phyloP scores from a whole-genome alignment of 495 filamentous ascomycete species.

The Xylona heveae region DNA sequence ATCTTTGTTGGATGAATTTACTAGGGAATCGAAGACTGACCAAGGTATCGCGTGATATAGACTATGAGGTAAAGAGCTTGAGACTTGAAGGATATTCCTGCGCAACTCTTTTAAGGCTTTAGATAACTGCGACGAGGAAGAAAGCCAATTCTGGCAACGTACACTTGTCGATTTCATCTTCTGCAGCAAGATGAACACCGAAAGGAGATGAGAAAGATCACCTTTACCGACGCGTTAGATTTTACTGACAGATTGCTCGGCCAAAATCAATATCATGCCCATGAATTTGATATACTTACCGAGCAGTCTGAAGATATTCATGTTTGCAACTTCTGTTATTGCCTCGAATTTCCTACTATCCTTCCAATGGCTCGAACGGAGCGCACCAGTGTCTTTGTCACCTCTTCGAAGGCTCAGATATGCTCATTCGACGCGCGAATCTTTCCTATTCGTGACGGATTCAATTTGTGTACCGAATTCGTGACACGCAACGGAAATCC shows the following conservation, averaged over 20 bases:
- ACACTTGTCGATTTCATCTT: constrained; percentile 91
- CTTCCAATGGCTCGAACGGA: no score
- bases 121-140: background rate
- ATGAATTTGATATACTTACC: constrained; percentile 32
- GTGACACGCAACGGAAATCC: no score
- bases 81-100: constrained; percentile 95
- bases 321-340: no score
- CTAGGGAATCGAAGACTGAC: constrained; percentile 22
- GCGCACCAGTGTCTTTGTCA: no score
- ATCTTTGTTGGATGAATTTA: background rate
- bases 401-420: no score
- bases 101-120: constrained; percentile 48
- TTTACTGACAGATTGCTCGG: constrained; percentile 3
- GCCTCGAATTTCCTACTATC: no score
- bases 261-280: constrained; percentile 4
- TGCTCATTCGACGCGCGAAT: no score
- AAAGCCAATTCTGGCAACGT: constrained; percentile 10
- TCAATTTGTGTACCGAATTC: no score
- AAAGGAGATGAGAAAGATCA: constrained; percentile 86
- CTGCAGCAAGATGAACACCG: constrained; percentile 81
- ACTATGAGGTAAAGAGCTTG: constrained; percentile 86
- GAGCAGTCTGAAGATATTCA: constrained; percentile 80
- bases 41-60: constrained; percentile 81
- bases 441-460: no score
- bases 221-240: constrained; percentile 24